These are phyloP conservation scores for Stereum hirsutum DNA, from an alignment of 1,284 basidiomycete genomes.

Conservation along the genomic window DNA sequence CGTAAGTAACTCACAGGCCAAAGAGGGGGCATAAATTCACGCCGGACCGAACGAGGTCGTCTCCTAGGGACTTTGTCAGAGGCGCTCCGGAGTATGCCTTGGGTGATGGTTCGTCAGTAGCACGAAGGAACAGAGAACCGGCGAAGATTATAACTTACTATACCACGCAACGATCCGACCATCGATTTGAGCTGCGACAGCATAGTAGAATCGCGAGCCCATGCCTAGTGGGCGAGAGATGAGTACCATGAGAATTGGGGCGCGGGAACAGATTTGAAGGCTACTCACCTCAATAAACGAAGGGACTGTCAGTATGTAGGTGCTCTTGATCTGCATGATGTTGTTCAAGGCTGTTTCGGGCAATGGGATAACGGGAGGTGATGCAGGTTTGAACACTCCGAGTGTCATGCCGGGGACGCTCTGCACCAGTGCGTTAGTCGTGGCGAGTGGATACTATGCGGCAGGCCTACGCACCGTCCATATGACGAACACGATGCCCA, in stretches of 20 bases:
- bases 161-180: too few species aligned
- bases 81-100: conserved; percentile 3
- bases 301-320: conserved; percentile 17
- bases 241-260: too few species aligned
- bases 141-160: too few species aligned
- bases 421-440: too few species aligned
- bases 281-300: conserved; percentile 18
- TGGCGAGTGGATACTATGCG: too few species aligned
- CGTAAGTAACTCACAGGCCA: conserved; percentile 2
- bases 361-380: not conserved
- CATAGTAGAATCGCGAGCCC: too few species aligned
- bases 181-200: too few species aligned
- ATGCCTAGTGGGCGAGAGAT: too few species aligned
- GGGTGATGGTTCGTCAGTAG: too few species aligned
- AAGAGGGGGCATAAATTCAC: conserved; percentile 1
- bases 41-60: not conserved
- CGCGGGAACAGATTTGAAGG: too few species aligned
- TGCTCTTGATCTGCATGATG: conserved; percentile 9
- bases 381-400: not conserved
- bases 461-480: not conserved
- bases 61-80: conserved; percentile 1
- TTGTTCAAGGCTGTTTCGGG: not conserved
- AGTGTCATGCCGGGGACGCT: not conserved
- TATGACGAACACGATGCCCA: not conserved
- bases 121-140: too few species aligned